Evolutionary conservation across 352 stramenopile genomes (phyloP).

Genomic region (Aphanomyces stellatus): DNA sequence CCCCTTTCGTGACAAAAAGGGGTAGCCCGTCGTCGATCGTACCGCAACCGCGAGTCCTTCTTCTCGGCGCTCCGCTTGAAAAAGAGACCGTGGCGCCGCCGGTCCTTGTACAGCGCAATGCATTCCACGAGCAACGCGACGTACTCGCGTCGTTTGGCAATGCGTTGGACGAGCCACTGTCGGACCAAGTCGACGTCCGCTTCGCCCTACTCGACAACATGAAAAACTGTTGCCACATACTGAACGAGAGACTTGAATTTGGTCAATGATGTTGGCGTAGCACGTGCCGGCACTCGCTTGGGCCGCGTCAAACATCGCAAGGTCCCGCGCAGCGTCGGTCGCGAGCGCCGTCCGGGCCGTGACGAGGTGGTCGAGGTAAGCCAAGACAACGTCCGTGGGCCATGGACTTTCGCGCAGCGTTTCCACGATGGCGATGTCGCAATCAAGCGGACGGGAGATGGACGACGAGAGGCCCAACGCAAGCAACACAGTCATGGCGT

Average conservation of each 20-base stretch:
- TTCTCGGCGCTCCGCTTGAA: slow-evolving; percentile 74
- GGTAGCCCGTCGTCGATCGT: too few species aligned
- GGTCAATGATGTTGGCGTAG: slow-evolving; percentile 81
- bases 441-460: slow-evolving; percentile 59
- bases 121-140: slow-evolving; percentile 52
- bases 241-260: slow-evolving; percentile 41
- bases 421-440: slow-evolving; percentile 35
- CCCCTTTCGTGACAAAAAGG: too few species aligned
- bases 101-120: slow-evolving; percentile 54
- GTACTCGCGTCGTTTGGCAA: slow-evolving; percentile 57
- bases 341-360: slow-evolving; percentile 21
- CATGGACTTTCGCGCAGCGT: slow-evolving; percentile 74
- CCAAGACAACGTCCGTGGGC: slow-evolving; percentile 68
- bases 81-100: slow-evolving; percentile 57
- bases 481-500: too few species aligned
- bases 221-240: background rate
- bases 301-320: slow-evolving; percentile 23
- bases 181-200: slow-evolving; percentile 65
- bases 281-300: slow-evolving; percentile 48
- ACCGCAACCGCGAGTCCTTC: slow-evolving; percentile 54
- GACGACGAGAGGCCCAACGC: slow-evolving; percentile 33
- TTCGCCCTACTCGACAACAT: slow-evolving; percentile 30
- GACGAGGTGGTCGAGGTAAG: slow-evolving; percentile 52
- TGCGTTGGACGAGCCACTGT: slow-evolving; percentile 62
- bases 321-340: slow-evolving; percentile 43